Conservation (phyloP, 805 yeast species). For the Starmerella vaccinii region DNA sequence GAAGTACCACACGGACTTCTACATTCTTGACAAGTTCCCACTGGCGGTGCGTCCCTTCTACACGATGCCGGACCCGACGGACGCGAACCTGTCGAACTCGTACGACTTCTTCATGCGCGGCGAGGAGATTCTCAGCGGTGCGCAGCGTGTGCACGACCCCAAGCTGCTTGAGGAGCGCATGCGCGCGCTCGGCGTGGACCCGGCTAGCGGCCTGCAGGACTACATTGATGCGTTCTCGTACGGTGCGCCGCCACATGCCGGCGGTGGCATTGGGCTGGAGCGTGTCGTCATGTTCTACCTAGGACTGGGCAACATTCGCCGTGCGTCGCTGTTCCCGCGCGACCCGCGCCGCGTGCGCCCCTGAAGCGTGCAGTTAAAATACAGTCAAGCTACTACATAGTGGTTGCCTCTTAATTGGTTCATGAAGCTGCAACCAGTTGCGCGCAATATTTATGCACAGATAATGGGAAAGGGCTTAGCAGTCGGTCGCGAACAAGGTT, state of each 20-base stretch:
- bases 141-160: slow-evolving; percentile 97
- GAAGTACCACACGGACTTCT: slow-evolving; percentile 93
- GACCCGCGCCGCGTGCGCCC: slow-evolving; percentile 94
- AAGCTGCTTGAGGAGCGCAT: slow-evolving; percentile 72
- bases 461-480: background rate
- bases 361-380: slow-evolving; percentile 16
- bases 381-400: background rate
- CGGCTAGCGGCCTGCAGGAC: slow-evolving; percentile 71
- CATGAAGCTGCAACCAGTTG: no score
- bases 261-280: slow-evolving; percentile 99
- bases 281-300: slow-evolving; percentile 97
- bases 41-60: slow-evolving; percentile 93
- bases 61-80: slow-evolving; percentile 96
- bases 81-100: slow-evolving; percentile 89
- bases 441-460: background rate
- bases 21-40: slow-evolving; percentile 97
- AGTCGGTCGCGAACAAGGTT: background rate
- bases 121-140: slow-evolving; percentile 98
- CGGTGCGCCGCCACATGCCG: slow-evolving; percentile 98
- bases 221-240: slow-evolving; percentile 85
- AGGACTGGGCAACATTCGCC: slow-evolving; percentile 92
- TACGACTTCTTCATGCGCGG: slow-evolving; percentile 99
- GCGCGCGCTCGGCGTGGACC: slow-evolving; percentile 71
- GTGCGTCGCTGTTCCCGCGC: slow-evolving; percentile 99
- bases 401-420: background rate